phyloP scores from a whole-genome alignment of 2,329 filamentous ascomycete species.

The Elsinoe fawcettii region DNA sequence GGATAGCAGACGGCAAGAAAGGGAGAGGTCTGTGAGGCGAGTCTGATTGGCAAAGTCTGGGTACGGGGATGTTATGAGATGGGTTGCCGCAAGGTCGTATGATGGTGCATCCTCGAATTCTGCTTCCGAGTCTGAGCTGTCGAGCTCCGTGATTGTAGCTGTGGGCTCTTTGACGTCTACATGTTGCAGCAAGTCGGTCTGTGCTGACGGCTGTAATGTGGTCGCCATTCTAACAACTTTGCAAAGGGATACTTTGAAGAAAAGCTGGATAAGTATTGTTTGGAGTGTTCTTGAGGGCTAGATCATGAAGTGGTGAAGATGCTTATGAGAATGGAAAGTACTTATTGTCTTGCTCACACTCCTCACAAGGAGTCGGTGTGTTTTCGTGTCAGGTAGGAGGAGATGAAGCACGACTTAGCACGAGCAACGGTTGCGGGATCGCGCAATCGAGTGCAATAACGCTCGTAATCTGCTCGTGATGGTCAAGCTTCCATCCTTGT shows the following conservation, averaged over 20 bases:
- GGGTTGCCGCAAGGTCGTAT: not conserved
- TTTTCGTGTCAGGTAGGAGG: not conserved
- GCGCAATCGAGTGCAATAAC: conserved; percentile 8
- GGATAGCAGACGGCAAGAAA: conserved; percentile 59
- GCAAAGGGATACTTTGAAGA: not conserved
- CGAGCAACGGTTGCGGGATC: conserved; percentile 10
- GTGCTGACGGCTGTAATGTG: not conserved
- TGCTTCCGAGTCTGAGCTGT: not conserved
- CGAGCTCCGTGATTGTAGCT: not conserved
- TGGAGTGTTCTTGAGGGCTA: no score
- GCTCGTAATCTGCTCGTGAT: not conserved
- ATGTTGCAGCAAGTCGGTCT: not conserved
- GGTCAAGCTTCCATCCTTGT: not conserved
- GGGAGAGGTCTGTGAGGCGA: not conserved
- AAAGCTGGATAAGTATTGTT: not conserved
- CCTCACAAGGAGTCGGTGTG: not conserved
- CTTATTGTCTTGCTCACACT: not conserved
- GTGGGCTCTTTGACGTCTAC: not conserved
- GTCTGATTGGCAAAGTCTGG: not conserved
- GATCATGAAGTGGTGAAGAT: not conserved
- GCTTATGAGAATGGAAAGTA: not conserved
- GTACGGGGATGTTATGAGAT: conserved; percentile 2
- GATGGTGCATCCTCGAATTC: not conserved
- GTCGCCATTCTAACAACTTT: not conserved
- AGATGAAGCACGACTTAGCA: conserved; percentile 9